These are phyloP conservation scores for Pluteus cervinus DNA, from an alignment of 768 basidiomycete genomes.

Conservation along the genomic window DNA sequence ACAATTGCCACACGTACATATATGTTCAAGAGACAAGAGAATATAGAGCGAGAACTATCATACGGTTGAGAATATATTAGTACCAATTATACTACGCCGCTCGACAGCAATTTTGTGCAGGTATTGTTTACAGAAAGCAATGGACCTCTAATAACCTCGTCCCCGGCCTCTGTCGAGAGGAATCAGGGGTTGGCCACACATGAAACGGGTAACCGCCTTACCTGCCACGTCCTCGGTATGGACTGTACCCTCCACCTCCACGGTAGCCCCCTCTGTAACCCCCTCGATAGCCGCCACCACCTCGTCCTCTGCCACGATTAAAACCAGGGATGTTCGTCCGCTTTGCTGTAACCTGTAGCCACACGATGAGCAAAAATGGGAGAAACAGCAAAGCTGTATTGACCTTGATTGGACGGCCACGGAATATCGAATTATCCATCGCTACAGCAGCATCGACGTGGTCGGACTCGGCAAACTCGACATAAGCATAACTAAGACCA, in stretches of 20 bases:
- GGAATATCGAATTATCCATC: constrained; percentile 94
- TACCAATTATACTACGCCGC: too few relatives aligned
- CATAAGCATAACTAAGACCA: constrained; percentile 82
- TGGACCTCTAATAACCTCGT: constrained; percentile 66
- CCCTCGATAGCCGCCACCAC: constrained; percentile 52
- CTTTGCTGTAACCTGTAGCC: constrained; percentile 80
- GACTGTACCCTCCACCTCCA: constrained; percentile 40
- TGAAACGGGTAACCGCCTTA: constrained; percentile 27
- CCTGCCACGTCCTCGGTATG: constrained; percentile 74
- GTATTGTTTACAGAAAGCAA: too few relatives aligned
- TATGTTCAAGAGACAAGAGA: too few relatives aligned
- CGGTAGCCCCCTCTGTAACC: constrained; percentile 39
- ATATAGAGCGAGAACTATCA: too few relatives aligned
- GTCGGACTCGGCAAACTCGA: constrained; percentile 93
- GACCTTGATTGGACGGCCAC: constrained; percentile 89
- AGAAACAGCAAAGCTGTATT: neutral
- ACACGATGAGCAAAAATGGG: constrained; percentile 2
- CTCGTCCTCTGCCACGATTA: constrained; percentile 76
- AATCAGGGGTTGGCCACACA: constrained; percentile 3
- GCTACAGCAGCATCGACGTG: constrained; percentile 88
- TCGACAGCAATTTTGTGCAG: too few relatives aligned
- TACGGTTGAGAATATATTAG: too few relatives aligned
- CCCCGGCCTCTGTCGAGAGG: constrained; percentile 39
- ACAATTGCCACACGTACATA: too few relatives aligned
- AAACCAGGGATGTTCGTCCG: constrained; percentile 95